These are phyloP conservation scores for Microbotryum intermedium DNA, from an alignment of 1,284 basidiomycete genomes.

Conservation along the genomic window DNA sequence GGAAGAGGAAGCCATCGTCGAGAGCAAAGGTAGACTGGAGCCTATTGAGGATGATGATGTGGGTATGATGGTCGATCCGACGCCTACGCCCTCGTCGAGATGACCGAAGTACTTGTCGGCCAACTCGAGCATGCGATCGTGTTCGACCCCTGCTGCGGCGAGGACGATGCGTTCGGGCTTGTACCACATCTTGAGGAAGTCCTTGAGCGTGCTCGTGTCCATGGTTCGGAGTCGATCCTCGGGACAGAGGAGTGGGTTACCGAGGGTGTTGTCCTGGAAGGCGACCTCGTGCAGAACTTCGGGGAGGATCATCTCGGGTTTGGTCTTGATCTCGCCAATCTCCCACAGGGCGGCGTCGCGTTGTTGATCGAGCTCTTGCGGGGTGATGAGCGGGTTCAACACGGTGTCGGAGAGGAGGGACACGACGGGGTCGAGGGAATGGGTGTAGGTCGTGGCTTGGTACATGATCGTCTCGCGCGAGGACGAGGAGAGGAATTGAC, in stretches of 20 bases:
- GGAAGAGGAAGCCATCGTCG: constrained; percentile 4
- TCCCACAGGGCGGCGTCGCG: constrained; percentile 87
- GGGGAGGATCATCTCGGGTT: constrained; percentile 92
- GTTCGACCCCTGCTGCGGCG: constrained; percentile 84
- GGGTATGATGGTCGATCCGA: constrained; percentile 46
- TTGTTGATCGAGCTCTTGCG: constrained; percentile 74
- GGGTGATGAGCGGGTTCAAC: constrained; percentile 63
- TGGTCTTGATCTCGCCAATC: constrained; percentile 73
- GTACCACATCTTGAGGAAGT: constrained; percentile 76
- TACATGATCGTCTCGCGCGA: constrained; percentile 96
- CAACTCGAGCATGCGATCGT: constrained; percentile 77
- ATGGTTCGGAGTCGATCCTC: constrained; percentile 69
- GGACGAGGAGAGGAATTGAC: constrained; percentile 85
- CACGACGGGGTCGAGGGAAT: constrained; percentile 69
- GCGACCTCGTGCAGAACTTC: constrained; percentile 84
- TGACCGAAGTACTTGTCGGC: constrained; percentile 74
- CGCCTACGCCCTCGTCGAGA: constrained; percentile 42
- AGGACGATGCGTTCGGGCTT: constrained; percentile 87
- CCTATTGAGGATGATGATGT: too few species aligned
- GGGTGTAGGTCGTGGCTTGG: constrained; percentile 88
- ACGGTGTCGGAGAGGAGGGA: constrained; percentile 88
- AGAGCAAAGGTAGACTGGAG: constrained; percentile 20
- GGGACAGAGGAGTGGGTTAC: constrained; percentile 82
- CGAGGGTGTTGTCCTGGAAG: constrained; percentile 67
- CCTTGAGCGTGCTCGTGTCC: constrained; percentile 55